Conservation (phyloP, 2,329 filamentous ascomycete genomes). For the Alternaria panax region DNA sequence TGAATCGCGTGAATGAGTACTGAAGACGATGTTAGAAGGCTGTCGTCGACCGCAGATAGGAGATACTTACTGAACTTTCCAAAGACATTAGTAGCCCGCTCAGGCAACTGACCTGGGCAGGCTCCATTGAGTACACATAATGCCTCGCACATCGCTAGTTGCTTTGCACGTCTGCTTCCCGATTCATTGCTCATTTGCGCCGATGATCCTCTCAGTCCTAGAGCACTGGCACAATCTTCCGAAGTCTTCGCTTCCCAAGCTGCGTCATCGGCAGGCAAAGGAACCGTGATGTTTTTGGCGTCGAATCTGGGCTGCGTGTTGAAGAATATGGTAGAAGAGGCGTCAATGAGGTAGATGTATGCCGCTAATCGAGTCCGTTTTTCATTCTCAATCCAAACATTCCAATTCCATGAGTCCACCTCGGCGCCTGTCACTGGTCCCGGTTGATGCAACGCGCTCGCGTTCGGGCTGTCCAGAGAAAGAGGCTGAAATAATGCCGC, state of each 20-base stretch:
- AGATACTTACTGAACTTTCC: conserved; percentile 65
- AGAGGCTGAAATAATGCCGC: conserved; percentile 65
- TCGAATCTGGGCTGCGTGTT: conserved; percentile 71
- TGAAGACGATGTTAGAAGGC: conserved; percentile 19
- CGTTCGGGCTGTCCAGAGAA: conserved; percentile 55
- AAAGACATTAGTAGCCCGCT: conserved; percentile 72
- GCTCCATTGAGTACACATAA: conserved; percentile 68
- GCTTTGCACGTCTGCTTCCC: conserved; percentile 69
- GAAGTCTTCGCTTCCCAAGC: conserved; percentile 72
- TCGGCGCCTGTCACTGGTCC: conserved; percentile 53
- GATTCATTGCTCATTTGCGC: conserved; percentile 66
- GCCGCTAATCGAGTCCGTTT: conserved; percentile 71
- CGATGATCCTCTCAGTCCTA: conserved; percentile 68
- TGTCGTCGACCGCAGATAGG: neutral
- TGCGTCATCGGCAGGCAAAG: conserved; percentile 76
- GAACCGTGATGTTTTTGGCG: conserved; percentile 68
- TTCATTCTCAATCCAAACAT: conserved; percentile 74
- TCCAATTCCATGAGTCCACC: conserved; percentile 68
- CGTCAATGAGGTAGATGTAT: conserved; percentile 69
- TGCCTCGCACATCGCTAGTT: conserved; percentile 69
- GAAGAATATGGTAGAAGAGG: conserved; percentile 74
- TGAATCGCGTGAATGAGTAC: conserved; percentile 74
- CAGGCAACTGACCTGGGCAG: conserved; percentile 65
- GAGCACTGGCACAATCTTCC: conserved; percentile 68
- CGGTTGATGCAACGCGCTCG: conserved; percentile 68